Evolutionary conservation across 2,329 filamentous ascomycete species (phyloP), one percentile per base, ranked within the genome.

Genomic region (Alternaria gaisen): DNA sequence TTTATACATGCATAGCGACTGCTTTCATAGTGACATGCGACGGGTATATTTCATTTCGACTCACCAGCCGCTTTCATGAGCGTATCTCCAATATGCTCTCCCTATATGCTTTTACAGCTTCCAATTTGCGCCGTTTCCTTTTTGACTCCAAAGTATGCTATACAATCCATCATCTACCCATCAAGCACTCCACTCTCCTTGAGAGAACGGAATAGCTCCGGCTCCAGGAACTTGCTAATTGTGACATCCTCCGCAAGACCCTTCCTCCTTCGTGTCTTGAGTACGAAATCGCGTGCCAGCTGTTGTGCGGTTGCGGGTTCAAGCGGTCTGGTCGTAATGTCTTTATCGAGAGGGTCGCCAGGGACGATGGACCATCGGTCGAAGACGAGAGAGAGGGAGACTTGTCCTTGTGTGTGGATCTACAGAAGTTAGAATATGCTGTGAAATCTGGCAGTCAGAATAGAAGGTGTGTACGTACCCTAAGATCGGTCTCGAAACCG

Each of bases 311-410:
- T 87, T 1, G 95, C 95, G 65, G 94, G 93, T 79, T 98, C 94
- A 66, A 99, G 83, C 5, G 94, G 92, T 51, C 91, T 85, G 57
- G 95, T 83, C 67, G 93, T 88, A 64, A 96, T 89, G 63, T 93
- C 91, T 73, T 90, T 91, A 79, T 99, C 95, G 34, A 99, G 85
- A 41, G 95, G 95, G 79, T 99, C 95, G 56, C 95, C 95, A 2
- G 95, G 95, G 1, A 99, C 94, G 63, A 98, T 92, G 73, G 87
- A 93, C 95, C 95, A 99, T 67, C 92, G 89, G 76, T 99, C 95
- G 79, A 99, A 99, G 12, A 97, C 93, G 36, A 99, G 85, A 71
- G 90, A 93, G 54, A 98, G 89, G 73, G 92, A 94, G 57, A 94
- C 93, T 77, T 93, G 90, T 53, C 95, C 94, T 82, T 97, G 92